phyloP scores from a whole-genome alignment of 2,329 filamentous ascomycete species.

The Geosmithia flava region DNA sequence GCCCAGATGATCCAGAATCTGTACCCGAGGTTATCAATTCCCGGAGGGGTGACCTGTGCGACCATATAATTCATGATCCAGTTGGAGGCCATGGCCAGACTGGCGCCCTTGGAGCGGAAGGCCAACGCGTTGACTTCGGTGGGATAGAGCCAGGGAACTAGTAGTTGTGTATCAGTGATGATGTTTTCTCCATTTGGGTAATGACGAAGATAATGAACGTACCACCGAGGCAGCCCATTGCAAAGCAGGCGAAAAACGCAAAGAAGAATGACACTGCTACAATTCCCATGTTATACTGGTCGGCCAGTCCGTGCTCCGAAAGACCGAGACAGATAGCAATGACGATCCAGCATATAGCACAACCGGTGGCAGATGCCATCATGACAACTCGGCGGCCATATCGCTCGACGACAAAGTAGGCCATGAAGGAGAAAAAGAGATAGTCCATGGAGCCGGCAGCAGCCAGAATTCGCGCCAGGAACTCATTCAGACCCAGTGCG shows the following conservation, averaged over 20 bases:
- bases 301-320: background rate
- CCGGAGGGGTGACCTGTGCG: slow-evolving; percentile 21
- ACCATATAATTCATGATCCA: slow-evolving; percentile 14
- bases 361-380: slow-evolving; percentile 1
- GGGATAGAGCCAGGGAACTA: slow-evolving; percentile 26
- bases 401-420: slow-evolving; percentile 2
- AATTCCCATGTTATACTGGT: background rate
- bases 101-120: slow-evolving; percentile 24
- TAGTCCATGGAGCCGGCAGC: slow-evolving; percentile 11
- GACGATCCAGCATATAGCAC: slow-evolving; percentile 2
- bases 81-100: background rate
- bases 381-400: slow-evolving; percentile 1
- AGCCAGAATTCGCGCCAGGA: slow-evolving; percentile 4
- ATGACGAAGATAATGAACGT: background rate
- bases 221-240: background rate
- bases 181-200: slow-evolving; percentile 11
- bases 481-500: background rate
- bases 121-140: slow-evolving; percentile 26
- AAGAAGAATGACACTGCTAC: background rate
- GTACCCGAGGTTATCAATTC: slow-evolving; percentile 31
- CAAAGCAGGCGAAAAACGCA: background rate
- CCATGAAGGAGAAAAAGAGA: slow-evolving; percentile 3
- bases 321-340: background rate
- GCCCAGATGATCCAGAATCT: slow-evolving; percentile 40
- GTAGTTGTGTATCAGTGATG: slow-evolving; percentile 14